Conservation (phyloP, 148 eudicot genomes). For the Pouteria glomerata region DNA sequence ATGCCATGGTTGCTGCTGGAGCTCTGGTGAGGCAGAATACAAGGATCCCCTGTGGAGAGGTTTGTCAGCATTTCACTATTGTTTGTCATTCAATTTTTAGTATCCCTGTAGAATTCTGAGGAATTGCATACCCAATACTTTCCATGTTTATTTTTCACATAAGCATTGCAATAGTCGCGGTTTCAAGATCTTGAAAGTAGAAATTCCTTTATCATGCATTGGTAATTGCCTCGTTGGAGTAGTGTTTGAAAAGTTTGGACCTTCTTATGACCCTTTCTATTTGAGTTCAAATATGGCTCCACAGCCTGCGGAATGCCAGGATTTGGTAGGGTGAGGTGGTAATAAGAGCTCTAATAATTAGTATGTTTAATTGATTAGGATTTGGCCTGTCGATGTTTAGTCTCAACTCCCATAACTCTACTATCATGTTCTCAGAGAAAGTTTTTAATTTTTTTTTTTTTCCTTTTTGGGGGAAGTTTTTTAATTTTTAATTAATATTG, state of each 20-base stretch:
- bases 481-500: neutral
- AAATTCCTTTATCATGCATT: neutral
- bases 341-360: neutral
- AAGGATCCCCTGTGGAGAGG: slow-evolving; percentile 57
- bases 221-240: neutral
- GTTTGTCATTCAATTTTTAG: neutral
- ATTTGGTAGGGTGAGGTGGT: neutral
- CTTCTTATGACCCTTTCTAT: neutral
- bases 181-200: neutral
- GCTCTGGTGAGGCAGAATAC: slow-evolving; percentile 63
- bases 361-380: neutral
- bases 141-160: neutral
- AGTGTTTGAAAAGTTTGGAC: neutral
- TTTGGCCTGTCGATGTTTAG: neutral
- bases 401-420: too few relatives aligned
- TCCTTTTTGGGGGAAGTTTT: too few relatives aligned
- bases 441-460: too few relatives aligned
- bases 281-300: neutral
- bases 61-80: slow-evolving; percentile 16
- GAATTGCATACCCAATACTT: neutral
- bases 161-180: neutral
- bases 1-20: slow-evolving; percentile 67
- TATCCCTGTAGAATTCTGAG: neutral
- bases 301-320: neutral
- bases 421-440: too few relatives aligned